Conservation (phyloP, 306 rosid genomes). For the Rubus parviflorus region DNA sequence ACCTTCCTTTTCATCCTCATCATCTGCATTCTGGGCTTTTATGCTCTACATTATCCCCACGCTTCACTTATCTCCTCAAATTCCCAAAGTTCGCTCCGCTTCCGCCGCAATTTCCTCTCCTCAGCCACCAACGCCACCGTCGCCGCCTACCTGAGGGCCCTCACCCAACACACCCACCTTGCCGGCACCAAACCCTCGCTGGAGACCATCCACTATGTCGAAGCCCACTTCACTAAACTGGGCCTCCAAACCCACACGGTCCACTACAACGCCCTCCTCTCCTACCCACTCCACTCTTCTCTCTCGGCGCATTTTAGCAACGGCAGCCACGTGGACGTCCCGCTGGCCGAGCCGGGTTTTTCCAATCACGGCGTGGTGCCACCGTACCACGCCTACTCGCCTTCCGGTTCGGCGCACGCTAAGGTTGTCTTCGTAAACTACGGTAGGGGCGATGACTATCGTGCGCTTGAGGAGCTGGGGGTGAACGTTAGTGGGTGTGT, state of each 20-base stretch:
- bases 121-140: conserved; percentile 62
- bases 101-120: conserved; percentile 58
- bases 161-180: conserved; percentile 83
- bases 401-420: conserved; percentile 66
- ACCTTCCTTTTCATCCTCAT: conserved; percentile 32
- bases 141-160: conserved; percentile 70
- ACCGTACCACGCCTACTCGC: conserved; percentile 92
- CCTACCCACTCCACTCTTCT: conserved; percentile 68
- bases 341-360: conserved; percentile 33
- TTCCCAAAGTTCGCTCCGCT: conserved; percentile 26
- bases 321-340: conserved; percentile 35
- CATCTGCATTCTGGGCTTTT: conserved; percentile 61
- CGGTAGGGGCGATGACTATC: conserved; percentile 69
- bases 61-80: conserved; percentile 19
- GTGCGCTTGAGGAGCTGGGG: conserved; percentile 37
- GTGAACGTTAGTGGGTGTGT: conserved; percentile 72
- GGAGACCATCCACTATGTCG: conserved; percentile 43
- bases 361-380: conserved; percentile 35
- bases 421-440: conserved; percentile 68
- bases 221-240: conserved; percentile 46
- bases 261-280: conserved; percentile 57
- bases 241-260: conserved; percentile 50
- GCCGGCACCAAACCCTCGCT: conserved; percentile 73
- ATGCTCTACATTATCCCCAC: conserved; percentile 48
- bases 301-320: conserved; percentile 51